Evolutionary conservation across 1,284 basidiomycete genomes (phyloP).

Genomic region (Rhodotorula sp.): DNA sequence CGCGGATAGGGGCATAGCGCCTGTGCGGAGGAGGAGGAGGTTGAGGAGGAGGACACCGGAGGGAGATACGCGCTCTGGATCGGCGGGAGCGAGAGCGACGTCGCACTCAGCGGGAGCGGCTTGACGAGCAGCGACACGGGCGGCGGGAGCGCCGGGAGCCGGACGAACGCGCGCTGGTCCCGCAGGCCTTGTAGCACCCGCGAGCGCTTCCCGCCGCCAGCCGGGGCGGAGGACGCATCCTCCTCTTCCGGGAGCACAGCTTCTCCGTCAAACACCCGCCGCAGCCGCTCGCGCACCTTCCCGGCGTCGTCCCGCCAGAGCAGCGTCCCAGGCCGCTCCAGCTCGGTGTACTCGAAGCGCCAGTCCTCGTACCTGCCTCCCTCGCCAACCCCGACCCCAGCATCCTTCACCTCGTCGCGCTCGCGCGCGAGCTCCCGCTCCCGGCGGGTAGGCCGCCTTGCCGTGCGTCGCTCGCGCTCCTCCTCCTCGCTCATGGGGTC

Average conservation of each 20-base stretch:
- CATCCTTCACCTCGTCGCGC: neutral
- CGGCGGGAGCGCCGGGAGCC: conserved; percentile 27
- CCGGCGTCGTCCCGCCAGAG: neutral
- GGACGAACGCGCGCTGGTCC: conserved; percentile 23
- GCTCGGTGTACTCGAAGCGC: conserved; percentile 47
- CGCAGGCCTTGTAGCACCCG: conserved; percentile 19
- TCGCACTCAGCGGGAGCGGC: conserved; percentile 25
- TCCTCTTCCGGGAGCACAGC: neutral
- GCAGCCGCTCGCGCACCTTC: neutral
- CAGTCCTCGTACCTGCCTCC: conserved; percentile 46
- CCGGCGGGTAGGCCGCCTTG: conserved; percentile 1
- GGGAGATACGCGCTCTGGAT: conserved; percentile 34
- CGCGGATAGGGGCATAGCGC: conserved; percentile 51
- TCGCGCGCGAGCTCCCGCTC: conserved; percentile 1
- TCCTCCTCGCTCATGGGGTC: neutral
- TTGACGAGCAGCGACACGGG: conserved; percentile 31
- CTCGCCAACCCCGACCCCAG: neutral
- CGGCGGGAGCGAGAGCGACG: conserved; percentile 29
- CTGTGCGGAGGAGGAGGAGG: conserved; percentile 63
- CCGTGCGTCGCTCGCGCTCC: neutral
- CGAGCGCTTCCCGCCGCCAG: conserved; percentile 1
- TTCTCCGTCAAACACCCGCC: conserved; percentile 5
- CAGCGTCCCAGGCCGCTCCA: conserved; percentile 7
- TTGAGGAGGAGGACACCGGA: conserved; percentile 54
- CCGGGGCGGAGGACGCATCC: neutral